These are phyloP conservation scores for Geosmithia flava DNA, from an alignment of 2,329 filamentous ascomycete species.

Conservation along the genomic window DNA sequence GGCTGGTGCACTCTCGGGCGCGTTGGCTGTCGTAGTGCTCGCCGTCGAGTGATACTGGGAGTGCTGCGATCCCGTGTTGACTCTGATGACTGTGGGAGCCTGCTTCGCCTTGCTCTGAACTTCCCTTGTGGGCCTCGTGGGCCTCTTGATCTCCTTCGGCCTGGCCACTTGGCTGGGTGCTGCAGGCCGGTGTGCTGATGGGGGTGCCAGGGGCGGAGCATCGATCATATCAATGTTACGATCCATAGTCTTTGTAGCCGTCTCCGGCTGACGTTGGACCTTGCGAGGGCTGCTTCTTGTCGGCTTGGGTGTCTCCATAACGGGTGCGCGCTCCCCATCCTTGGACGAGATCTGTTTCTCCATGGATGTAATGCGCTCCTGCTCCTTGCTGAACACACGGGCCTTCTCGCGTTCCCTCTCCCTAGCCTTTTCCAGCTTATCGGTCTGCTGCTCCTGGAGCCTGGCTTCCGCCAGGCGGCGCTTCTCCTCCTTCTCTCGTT, in stretches of 20 bases:
- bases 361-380: conserved; percentile 39
- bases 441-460: conserved; percentile 45
- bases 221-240: conserved; percentile 45
- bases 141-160: conserved; percentile 43
- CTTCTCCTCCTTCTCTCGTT: conserved; percentile 53
- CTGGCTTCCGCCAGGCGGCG: conserved; percentile 54
- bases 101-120: conserved; percentile 46
- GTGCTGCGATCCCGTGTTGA: conserved; percentile 54
- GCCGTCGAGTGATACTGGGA: conserved; percentile 39
- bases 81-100: conserved; percentile 57
- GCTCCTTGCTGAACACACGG: conserved; percentile 42
- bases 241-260: conserved; percentile 26
- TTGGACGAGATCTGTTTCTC: conserved; percentile 40
- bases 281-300: conserved; percentile 33
- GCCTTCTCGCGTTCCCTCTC: conserved; percentile 62
- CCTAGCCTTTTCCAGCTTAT: conserved; percentile 53
- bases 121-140: conserved; percentile 51
- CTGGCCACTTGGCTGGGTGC: conserved; percentile 33
- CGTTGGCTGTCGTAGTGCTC: conserved; percentile 34
- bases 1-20: conserved; percentile 26
- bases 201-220: conserved; percentile 46
- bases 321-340: conserved; percentile 29
- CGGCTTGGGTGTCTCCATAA: conserved; percentile 29
- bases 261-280: neutral
- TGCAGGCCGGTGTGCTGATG: conserved; percentile 41